Evolutionary conservation across 2,329 filamentous ascomycete genomes (phyloP).

Genomic region (Alternaria sp.): DNA sequence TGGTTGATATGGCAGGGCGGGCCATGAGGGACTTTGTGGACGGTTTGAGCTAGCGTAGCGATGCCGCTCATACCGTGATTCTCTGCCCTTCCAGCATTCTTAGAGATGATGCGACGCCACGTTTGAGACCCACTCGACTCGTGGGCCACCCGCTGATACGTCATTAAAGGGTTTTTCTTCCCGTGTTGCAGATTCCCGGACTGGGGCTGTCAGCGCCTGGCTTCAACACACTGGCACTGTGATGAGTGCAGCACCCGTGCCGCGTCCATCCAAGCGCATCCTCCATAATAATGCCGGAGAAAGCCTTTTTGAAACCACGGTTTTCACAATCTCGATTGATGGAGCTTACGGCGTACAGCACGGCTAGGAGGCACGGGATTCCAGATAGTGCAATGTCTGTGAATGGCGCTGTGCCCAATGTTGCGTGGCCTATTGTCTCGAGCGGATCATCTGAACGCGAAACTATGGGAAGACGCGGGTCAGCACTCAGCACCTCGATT

Average conservation of each 20-base stretch:
- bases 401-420: slow-evolving; percentile 13
- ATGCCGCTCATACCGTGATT: slow-evolving; percentile 32
- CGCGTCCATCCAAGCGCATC: slow-evolving; percentile 18
- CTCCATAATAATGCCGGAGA: slow-evolving; percentile 4
- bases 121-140: slow-evolving; percentile 46
- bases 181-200: slow-evolving; percentile 44
- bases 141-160: slow-evolving; percentile 42
- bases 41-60: slow-evolving; percentile 14
- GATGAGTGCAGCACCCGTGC: slow-evolving; percentile 7
- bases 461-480: slow-evolving; percentile 19
- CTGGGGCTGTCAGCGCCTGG: slow-evolving; percentile 38
- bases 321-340: slow-evolving; percentile 34
- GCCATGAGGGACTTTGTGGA: slow-evolving; percentile 7
- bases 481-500: slow-evolving; percentile 25
- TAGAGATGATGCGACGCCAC: slow-evolving; percentile 42
- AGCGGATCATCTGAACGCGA: slow-evolving; percentile 10
- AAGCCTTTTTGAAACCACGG: slow-evolving; percentile 33
- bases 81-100: slow-evolving; percentile 26
- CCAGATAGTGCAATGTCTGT: slow-evolving; percentile 20
- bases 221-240: slow-evolving; percentile 11
- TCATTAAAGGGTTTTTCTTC: slow-evolving; percentile 43
- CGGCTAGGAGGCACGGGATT: slow-evolving; percentile 16
- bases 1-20: slow-evolving; percentile 21
- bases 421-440: slow-evolving; percentile 5
- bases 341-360: slow-evolving; percentile 19